phyloP scores from a whole-genome alignment of 2,329 filamentous ascomycete species.

The Pseudogymnoascus sp. region DNA sequence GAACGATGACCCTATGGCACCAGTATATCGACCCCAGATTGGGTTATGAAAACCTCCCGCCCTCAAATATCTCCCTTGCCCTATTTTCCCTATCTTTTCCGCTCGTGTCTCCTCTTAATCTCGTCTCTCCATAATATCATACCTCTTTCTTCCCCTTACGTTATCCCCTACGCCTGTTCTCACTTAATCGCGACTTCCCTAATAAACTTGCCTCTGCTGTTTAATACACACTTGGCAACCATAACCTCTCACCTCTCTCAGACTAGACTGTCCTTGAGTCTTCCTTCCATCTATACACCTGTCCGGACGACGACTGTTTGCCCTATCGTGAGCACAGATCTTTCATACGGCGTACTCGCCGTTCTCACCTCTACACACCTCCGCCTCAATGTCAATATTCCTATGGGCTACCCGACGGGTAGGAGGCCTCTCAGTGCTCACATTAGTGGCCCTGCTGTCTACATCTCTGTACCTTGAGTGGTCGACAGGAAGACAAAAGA shows the following conservation, averaged over 20 bases:
- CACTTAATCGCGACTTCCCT: neutral
- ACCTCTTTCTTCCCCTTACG: neutral
- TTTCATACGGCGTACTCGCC: neutral
- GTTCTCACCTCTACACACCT: neutral
- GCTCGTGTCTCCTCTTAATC: neutral
- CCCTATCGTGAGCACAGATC: neutral
- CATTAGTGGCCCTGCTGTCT: neutral
- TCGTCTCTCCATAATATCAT: neutral
- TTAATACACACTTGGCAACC: neutral
- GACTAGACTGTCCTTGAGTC: neutral
- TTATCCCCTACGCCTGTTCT: neutral
- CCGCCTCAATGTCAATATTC: slow-evolving; percentile 5
- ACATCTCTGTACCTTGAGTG: neutral
- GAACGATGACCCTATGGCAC: neutral
- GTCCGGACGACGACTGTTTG: neutral
- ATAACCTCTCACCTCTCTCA: neutral
- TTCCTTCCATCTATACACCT: neutral
- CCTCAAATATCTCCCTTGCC: neutral
- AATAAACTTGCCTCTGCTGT: neutral
- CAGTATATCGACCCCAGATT: neutral
- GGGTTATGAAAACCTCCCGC: neutral
- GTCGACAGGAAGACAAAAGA: neutral
- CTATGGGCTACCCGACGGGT: slow-evolving; percentile 4
- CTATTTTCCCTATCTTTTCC: neutral
- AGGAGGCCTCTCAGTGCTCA: slow-evolving; percentile 5